Evolutionary conservation across 805 yeast species (phyloP), one percentile per base, ranked within the genome.

Genomic region (Saccharomycopsis olivae): DNA sequence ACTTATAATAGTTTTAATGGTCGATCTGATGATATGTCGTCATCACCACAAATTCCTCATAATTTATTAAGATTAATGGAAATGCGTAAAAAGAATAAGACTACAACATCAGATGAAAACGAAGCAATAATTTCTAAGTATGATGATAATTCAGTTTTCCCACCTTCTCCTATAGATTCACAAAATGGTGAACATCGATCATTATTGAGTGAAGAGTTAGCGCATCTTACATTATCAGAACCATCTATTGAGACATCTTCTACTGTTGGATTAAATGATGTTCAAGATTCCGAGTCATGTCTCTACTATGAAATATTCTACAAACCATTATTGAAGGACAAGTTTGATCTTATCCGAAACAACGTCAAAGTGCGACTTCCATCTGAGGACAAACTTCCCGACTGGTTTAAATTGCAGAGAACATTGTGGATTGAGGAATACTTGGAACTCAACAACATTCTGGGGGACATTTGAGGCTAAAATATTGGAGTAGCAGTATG

Each of bases 1-100:
- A 35, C 33, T 14, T 29, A 27, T 23, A 23, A 10, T 23, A 6
- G 10, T 8, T n/a, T n/a, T n/a, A n/a, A n/a, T n/a, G n/a, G 37
- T 24, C 37, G 46, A 13, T 16, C 30, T 17, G 69, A 65, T 29
- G 66, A 68, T 17, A 54, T 75, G 18, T 70, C 78, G 1, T 75
- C 74, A 3, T 77, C 84, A 1, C 86, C 86, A 1, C 82, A 78
- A 49, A 77, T 78, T 2, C 86, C 86, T 0, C 71, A 71, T 25
- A 73, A 73, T 33, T 60, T 78, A 14, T 56, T 78, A 29, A 64
- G 69, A 49, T 55, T 71, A 50, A 83, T 67, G 43, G 84, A 69
- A 53, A 64, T 54, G 55, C 59, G 69, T 23, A 57, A 47, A 58
- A 58, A 51, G 56, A 56, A 43, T 50, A 56, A 50, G 53, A 51